A percentile compares a stretch with the other conserved stretches of the same genome.
These are phyloP conservation scores for Ploettnerulaceae sp. DNA, from an alignment of 2,329 filamentous ascomycete genomes.

Conservation along the genomic window DNA sequence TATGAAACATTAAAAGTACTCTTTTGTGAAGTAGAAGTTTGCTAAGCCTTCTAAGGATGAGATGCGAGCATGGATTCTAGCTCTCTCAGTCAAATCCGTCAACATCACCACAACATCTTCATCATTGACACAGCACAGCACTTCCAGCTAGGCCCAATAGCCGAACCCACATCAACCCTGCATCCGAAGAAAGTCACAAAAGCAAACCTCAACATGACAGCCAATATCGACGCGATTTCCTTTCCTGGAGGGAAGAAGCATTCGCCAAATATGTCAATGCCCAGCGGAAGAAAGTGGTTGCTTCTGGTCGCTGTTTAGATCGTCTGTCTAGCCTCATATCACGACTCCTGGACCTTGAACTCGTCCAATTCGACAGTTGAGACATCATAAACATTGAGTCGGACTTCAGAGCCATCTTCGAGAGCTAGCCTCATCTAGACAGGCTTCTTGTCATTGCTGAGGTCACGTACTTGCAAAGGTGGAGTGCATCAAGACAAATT, in stretches of 20 bases:
- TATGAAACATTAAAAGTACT: no score
- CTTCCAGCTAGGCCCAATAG: no score
- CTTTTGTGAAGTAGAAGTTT: no score
- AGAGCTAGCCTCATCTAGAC: slow-evolving; percentile 30
- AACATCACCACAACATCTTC: no score
- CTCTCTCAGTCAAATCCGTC: no score
- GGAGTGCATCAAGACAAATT: slow-evolving; percentile 27
- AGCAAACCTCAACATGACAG: slow-evolving; percentile 20
- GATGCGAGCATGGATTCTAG: no score
- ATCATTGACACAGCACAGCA: no score
- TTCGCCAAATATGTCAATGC: slow-evolving; percentile 20
- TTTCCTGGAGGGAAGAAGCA: slow-evolving; percentile 31
- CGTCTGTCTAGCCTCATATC: slow-evolving; percentile 23
- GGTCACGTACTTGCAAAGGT: no score
- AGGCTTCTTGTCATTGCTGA: slow-evolving; percentile 34
- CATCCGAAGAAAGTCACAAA: not conserved
- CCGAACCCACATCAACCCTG: not conserved
- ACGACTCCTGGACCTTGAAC: slow-evolving; percentile 32
- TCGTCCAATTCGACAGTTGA: slow-evolving; percentile 22
- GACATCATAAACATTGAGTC: slow-evolving; percentile 14
- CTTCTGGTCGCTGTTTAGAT: slow-evolving; percentile 22
- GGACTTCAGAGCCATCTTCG: slow-evolving; percentile 15
- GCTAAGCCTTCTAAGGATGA: no score
- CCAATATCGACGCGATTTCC: slow-evolving; percentile 29
- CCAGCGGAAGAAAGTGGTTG: slow-evolving; percentile 21